Conservation (phyloP, 2,329 filamentous ascomycete genomes). For the Arachnomyces sp. region DNA sequence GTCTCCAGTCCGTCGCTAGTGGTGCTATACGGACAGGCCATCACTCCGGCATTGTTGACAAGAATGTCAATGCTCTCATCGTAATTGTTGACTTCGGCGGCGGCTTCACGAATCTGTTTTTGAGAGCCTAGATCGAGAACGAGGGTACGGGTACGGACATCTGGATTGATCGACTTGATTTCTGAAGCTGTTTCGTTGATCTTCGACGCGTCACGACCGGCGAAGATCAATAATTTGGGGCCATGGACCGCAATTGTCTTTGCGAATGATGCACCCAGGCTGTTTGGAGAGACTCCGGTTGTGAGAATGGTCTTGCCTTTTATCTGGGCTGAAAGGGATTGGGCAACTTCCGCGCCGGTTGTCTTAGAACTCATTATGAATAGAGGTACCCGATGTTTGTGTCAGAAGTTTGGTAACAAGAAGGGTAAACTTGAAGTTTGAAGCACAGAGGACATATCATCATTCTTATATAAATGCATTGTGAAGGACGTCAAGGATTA, state of each 20-base stretch:
- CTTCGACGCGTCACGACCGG: slow-evolving; percentile 30
- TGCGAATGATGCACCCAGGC: slow-evolving; percentile 28
- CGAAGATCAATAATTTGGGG: slow-evolving; percentile 32
- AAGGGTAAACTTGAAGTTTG: no score
- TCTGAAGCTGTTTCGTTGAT: slow-evolving; percentile 22
- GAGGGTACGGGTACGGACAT: slow-evolving; percentile 15
- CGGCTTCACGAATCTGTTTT: slow-evolving; percentile 23
- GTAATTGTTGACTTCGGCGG: slow-evolving; percentile 22
- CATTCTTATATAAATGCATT: no score
- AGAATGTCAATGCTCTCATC: slow-evolving; percentile 30
- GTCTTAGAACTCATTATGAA: no score
- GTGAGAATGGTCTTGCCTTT: slow-evolving; percentile 29
- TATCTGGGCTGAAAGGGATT: background rate
- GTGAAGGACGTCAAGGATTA: no score
- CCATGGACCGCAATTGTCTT: slow-evolving; percentile 28
- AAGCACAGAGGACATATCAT: no score
- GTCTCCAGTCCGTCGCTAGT: slow-evolving; percentile 33
- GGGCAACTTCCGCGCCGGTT: no score
- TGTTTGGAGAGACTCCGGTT: slow-evolving; percentile 33
- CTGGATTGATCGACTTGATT: slow-evolving; percentile 16
- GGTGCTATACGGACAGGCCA: slow-evolving; percentile 23
- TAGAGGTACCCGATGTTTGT: no score
- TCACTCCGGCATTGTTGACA: slow-evolving; percentile 39
- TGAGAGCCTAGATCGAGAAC: slow-evolving; percentile 29
- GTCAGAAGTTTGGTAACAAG: no score